Conservation (phyloP, 2,329 filamentous ascomycete species). For the Myriosclerotinia duriaeana region DNA sequence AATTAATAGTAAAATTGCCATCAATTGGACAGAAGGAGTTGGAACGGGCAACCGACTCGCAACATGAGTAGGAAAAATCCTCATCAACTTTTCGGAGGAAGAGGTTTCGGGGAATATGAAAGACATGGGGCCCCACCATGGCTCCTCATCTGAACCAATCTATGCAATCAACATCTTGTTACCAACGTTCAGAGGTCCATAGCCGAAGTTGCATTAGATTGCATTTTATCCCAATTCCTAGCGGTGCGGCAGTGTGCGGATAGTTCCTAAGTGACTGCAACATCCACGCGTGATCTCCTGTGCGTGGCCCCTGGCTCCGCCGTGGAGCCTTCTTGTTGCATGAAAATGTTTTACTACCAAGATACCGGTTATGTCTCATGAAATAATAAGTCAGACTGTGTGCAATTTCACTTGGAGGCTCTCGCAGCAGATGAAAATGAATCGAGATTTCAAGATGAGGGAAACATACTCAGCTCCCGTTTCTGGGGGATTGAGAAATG, state of each 20-base stretch:
- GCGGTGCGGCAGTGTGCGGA: too few relatives aligned
- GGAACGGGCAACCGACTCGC: too few relatives aligned
- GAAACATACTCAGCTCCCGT: neutral
- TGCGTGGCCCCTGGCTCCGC: conserved; percentile 11
- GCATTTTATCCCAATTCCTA: neutral
- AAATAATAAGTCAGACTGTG: neutral
- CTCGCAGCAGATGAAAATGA: neutral
- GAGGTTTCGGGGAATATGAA: neutral
- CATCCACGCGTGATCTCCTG: conserved; percentile 10
- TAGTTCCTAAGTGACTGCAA: neutral
- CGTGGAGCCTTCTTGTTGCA: conserved; percentile 6
- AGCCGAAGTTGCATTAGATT: conserved; percentile 15
- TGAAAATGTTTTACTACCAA: conserved; percentile 12
- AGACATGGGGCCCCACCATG: conserved; percentile 19
- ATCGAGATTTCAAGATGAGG: neutral
- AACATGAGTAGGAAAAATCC: too few relatives aligned
- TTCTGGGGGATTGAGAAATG: neutral
- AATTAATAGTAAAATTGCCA: too few relatives aligned
- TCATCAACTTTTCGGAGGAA: neutral
- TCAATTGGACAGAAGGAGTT: too few relatives aligned
- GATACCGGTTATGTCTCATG: neutral
- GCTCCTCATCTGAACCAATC: neutral
- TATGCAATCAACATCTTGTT: neutral
- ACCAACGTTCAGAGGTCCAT: neutral
- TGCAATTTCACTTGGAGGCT: neutral